Conservation (phyloP, 441 rosid species). For the Croton laevigatus region DNA sequence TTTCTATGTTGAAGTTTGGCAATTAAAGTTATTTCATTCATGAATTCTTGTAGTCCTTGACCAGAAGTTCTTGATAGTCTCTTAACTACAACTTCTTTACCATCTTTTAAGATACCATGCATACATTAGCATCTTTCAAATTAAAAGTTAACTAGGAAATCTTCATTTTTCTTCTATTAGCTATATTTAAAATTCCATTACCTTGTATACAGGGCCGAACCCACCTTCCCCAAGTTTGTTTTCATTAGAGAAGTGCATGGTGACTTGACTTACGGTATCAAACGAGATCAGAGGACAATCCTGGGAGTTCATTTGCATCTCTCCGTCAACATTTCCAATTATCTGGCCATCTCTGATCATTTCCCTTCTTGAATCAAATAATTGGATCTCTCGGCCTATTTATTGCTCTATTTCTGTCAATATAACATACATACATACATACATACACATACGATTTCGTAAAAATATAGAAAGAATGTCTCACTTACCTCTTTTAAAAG, state of each 20-base stretch:
- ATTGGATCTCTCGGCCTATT: slow-evolving; percentile 17
- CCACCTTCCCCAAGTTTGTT: slow-evolving; percentile 33
- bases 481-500: background rate
- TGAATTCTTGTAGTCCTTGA: slow-evolving; percentile 1
- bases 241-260: slow-evolving; percentile 14
- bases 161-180: too few relatives aligned
- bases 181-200: background rate
- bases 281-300: slow-evolving; percentile 16
- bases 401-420: background rate
- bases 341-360: slow-evolving; percentile 2
- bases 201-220: slow-evolving; percentile 35
- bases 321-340: background rate
- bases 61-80: background rate
- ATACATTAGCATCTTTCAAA: background rate
- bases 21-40: slow-evolving; percentile 5
- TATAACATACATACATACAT: too few relatives aligned
- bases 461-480: too few relatives aligned
- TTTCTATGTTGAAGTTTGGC: slow-evolving; percentile 5
- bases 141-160: too few relatives aligned
- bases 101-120: background rate
- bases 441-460: background rate
- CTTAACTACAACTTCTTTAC: slow-evolving; percentile 1
- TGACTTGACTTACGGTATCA: slow-evolving; percentile 1
- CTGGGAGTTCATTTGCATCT: slow-evolving; percentile 11
- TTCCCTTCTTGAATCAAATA: slow-evolving; percentile 5